phyloP scores from a whole-genome alignment of 495 filamentous ascomycete genomes.

The Penicilliopsis zonata region DNA sequence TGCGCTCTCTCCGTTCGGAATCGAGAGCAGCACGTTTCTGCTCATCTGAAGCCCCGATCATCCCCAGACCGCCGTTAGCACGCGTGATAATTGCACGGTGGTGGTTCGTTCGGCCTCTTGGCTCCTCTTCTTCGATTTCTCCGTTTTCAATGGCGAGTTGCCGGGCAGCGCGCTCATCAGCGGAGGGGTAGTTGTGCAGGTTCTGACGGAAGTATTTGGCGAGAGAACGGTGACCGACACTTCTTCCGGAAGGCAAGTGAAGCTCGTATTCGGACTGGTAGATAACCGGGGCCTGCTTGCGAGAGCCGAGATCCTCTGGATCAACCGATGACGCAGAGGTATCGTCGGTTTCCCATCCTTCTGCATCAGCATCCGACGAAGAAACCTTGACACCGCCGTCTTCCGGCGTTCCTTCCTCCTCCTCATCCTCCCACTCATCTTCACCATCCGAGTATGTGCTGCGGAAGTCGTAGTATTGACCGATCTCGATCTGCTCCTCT shows the following conservation, averaged over 20 bases:
- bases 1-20: slow-evolving; percentile 54
- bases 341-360: slow-evolving; percentile 93
- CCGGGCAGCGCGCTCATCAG: slow-evolving; percentile 43
- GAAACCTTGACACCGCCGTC: slow-evolving; percentile 28
- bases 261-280: slow-evolving; percentile 89
- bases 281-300: slow-evolving; percentile 45
- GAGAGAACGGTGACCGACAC: slow-evolving; percentile 82
- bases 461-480: slow-evolving; percentile 97
- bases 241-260: slow-evolving; percentile 80
- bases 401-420: slow-evolving; percentile 19
- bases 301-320: slow-evolving; percentile 28
- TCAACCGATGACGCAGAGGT: slow-evolving; percentile 73
- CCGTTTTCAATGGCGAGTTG: slow-evolving; percentile 36
- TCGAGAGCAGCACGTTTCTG: slow-evolving; percentile 54
- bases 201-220: slow-evolving; percentile 88
- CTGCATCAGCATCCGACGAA: slow-evolving; percentile 35
- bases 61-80: slow-evolving; percentile 61
- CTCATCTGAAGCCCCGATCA: slow-evolving; percentile 59
- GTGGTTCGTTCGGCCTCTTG: slow-evolving; percentile 27
- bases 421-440: slow-evolving; percentile 37
- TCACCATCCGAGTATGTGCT: slow-evolving; percentile 84
- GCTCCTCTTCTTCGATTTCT: slow-evolving; percentile 32
- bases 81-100: slow-evolving; percentile 51
- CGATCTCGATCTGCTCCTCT: slow-evolving; percentile 85
- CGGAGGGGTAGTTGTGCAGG: slow-evolving; percentile 64